A percentile compares a stretch with the other conserved stretches of the same genome.
Evolutionary conservation across 768 basidiomycete species (phyloP).

Genomic region (Russula ochroleuca): DNA sequence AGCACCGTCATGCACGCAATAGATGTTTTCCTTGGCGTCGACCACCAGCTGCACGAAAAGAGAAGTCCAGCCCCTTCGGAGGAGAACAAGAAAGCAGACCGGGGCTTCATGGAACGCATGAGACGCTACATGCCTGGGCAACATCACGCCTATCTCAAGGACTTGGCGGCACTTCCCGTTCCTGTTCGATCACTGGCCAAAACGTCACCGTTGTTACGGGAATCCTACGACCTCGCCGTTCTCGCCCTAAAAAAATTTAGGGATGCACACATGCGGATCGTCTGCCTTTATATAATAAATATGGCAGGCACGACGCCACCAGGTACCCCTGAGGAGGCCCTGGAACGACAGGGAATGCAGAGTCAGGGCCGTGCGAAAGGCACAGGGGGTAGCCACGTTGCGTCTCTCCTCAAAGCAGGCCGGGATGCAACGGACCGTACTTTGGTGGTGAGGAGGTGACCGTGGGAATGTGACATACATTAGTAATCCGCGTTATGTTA

Average conservation of each 20-base stretch:
- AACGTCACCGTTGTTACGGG: constrained; percentile 53
- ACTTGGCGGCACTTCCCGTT: constrained; percentile 56
- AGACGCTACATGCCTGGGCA: constrained; percentile 90
- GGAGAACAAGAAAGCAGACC: constrained; percentile 60
- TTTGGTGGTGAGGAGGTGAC: constrained; percentile 42
- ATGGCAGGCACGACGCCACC: constrained; percentile 69
- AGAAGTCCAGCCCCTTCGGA: constrained; percentile 64
- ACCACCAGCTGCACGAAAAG: constrained; percentile 74
- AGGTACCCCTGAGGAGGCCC: constrained; percentile 52
- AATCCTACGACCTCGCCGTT: constrained; percentile 77
- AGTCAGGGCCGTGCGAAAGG: constrained; percentile 58
- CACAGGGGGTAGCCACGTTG: constrained; percentile 86
- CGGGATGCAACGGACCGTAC: constrained; percentile 80
- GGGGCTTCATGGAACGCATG: constrained; percentile 90
- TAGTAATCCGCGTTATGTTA: constrained; percentile 11
- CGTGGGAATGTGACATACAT: constrained; percentile 1
- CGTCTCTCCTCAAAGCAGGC: constrained; percentile 79
- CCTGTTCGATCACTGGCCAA: constrained; percentile 60
- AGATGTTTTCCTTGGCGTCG: constrained; percentile 83
- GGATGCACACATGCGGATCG: constrained; percentile 86
- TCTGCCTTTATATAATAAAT: constrained; percentile 79
- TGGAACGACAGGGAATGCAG: constrained; percentile 28
- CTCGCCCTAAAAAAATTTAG: constrained; percentile 75
- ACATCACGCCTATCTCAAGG: constrained; percentile 78
- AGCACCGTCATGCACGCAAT: constrained; percentile 85